phyloP scores from a whole-genome alignment of 805 yeast species.

The Hanseniaspora occidentalis region DNA sequence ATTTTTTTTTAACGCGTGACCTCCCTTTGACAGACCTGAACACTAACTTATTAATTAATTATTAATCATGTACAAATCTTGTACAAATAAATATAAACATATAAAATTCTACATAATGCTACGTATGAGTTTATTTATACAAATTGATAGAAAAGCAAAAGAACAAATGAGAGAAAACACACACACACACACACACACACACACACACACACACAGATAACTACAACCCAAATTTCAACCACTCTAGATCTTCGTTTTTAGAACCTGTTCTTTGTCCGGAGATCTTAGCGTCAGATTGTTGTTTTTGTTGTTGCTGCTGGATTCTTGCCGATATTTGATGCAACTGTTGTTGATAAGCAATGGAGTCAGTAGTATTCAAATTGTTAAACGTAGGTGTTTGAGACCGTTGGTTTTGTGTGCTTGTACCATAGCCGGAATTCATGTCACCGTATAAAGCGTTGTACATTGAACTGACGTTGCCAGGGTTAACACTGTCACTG shows the following conservation, averaged over 20 bases:
- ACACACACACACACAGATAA: no score
- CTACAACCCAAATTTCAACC: conserved; percentile 26
- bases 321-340: no score
- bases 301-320: neutral
- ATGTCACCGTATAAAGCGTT: conserved; percentile 4
- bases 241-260: conserved; percentile 21
- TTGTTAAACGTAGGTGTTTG: no score
- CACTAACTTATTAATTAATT: neutral
- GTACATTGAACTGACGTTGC: conserved; percentile 7
- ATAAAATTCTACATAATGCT: no score
- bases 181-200: no score
- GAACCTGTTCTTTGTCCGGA: neutral
- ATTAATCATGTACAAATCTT: neutral
- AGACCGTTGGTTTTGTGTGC: neutral
- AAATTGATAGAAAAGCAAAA: no score
- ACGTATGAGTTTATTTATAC: no score
- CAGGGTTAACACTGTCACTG: conserved; percentile 3
- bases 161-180: no score
- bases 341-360: no score
- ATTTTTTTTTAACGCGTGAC: neutral
- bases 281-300: neutral
- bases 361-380: no score
- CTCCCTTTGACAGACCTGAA: neutral
- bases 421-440: neutral
- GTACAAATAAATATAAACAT: neutral